phyloP scores from a whole-genome alignment of 2,329 filamentous ascomycete species.

The Coleophoma crateriformis region DNA sequence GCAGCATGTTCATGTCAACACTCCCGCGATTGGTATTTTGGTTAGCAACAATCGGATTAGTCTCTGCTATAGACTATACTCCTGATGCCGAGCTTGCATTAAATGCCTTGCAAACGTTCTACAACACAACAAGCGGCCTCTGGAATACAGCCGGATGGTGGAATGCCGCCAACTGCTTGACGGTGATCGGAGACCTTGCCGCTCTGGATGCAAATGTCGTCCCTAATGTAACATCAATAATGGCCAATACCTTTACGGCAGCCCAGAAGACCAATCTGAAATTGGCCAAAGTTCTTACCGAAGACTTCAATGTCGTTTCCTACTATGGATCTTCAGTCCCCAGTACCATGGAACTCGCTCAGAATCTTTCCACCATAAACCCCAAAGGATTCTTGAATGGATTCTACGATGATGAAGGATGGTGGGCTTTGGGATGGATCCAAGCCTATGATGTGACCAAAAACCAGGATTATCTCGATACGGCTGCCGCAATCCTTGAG shows the following conservation, averaged over 20 bases:
- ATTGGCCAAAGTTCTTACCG: constrained; percentile 16
- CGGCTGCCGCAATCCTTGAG: constrained; percentile 46
- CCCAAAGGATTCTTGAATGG: constrained; percentile 41
- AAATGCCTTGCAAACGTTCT: neutral
- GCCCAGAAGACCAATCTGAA: constrained; percentile 20
- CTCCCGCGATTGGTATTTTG: neutral
- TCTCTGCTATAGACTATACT: neutral
- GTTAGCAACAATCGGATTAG: neutral
- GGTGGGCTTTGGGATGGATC: constrained; percentile 60
- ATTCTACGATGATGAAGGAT: constrained; percentile 56
- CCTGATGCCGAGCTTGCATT: neutral
- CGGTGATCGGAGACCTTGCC: constrained; percentile 8
- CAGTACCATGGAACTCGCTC: neutral
- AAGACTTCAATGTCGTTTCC: constrained; percentile 15
- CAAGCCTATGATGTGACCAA: constrained; percentile 49
- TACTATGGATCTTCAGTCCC: constrained; percentile 3
- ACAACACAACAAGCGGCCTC: neutral
- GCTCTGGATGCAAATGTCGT: constrained; percentile 27
- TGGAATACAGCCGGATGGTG: neutral
- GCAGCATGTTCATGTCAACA: neutral
- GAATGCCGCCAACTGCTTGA: neutral
- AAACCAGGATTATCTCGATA: constrained; percentile 43
- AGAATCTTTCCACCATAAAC: constrained; percentile 4
- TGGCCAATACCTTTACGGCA: constrained; percentile 34
- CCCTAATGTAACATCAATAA: constrained; percentile 30